A percentile compares a stretch with the other conserved stretches of the same genome.
Conservation (phyloP, 2,329 filamentous ascomycete species). For the Eutypa lata region DNA sequence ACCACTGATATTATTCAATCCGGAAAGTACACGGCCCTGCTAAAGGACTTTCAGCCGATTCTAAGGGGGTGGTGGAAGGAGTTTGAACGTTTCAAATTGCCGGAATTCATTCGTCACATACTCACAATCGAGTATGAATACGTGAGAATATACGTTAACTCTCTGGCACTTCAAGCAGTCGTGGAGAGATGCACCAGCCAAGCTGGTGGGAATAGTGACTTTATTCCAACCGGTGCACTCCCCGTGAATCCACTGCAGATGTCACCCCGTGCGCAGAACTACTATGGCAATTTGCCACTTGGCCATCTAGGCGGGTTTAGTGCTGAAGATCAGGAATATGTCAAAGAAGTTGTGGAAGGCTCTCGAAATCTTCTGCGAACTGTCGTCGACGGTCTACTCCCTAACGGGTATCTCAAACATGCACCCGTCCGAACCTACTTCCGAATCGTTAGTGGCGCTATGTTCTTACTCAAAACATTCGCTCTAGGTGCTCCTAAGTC, state of each 20-base stretch:
- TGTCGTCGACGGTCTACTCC: slow-evolving; percentile 73
- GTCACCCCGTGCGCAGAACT: slow-evolving; percentile 63
- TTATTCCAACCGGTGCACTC: slow-evolving; percentile 31
- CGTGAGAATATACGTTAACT: slow-evolving; percentile 91
- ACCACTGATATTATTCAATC: slow-evolving; percentile 87
- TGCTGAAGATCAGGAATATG: slow-evolving; percentile 67
- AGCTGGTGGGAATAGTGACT: slow-evolving; percentile 45
- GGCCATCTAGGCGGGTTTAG: slow-evolving; percentile 63
- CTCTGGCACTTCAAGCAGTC: slow-evolving; percentile 87
- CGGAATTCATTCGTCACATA: slow-evolving; percentile 67
- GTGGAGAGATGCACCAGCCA: slow-evolving; percentile 88
- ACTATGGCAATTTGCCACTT: slow-evolving; percentile 61
- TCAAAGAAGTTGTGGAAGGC: slow-evolving; percentile 73
- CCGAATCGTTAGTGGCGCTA: slow-evolving; percentile 79
- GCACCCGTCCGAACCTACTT: slow-evolving; percentile 83
- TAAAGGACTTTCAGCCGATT: slow-evolving; percentile 78
- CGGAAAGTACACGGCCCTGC: slow-evolving; percentile 75
- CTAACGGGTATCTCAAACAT: slow-evolving; percentile 74
- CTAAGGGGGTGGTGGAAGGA: slow-evolving; percentile 76
- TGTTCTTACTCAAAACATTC: slow-evolving; percentile 83
- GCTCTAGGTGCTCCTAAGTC: slow-evolving; percentile 75
- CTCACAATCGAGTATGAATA: slow-evolving; percentile 95
- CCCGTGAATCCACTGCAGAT: slow-evolving; percentile 40
- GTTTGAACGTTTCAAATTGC: slow-evolving; percentile 73
- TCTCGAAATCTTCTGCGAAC: slow-evolving; percentile 73